Evolutionary conservation across 768 basidiomycete genomes (phyloP), one percentile per base, ranked within the genome.

Genomic region (Rubroboletus satanas): DNA sequence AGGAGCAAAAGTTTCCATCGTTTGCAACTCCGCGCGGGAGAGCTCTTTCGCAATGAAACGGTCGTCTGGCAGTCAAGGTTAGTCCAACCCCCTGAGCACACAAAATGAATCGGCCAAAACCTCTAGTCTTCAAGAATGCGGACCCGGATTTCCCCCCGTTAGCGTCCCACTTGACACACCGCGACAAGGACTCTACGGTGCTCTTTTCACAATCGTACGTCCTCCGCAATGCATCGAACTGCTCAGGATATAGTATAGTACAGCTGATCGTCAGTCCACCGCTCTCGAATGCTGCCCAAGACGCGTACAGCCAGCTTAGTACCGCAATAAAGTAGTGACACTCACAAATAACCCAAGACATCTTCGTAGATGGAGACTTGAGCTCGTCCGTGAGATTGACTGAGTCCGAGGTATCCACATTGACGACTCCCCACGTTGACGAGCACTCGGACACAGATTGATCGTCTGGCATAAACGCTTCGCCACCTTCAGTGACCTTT

Each of bases 1-100:
- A 0, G 96, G 97, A 14, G 93, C 96, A 71, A 99, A 98, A 0
- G 89, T 91, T 62, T 95, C 92, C 85, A 98, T 90, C 0, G 92
- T 91, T 67, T 96, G 92, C 60, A 98, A 75, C 66, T 99, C 97
- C 31, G 90, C 79, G 54, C 83, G 81, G 0, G 95, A 96, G 28
- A 98, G 81, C 62, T 98, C 96, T 65, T 99, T 99, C 33, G 96
- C 93, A 60, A 99, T 97, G 78, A 98, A 98, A 7, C 97, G 93
- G 69, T 98, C 94, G 66, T 99, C 96, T 97, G 52, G 17, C 11
- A 58, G 23, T 14, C 38, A 44, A 44, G 14, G 42, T 39, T 2
- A 62, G 29, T 36, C 47, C 45, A 38, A 17, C 14, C 14, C 18
- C 2, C 23, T 11, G 11, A 31, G 15, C 9, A n/a, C 35, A 46